These are phyloP conservation scores for Ceratocystis cacaofunesta DNA, from an alignment of 2,329 filamentous ascomycete species.

Conservation along the genomic window DNA sequence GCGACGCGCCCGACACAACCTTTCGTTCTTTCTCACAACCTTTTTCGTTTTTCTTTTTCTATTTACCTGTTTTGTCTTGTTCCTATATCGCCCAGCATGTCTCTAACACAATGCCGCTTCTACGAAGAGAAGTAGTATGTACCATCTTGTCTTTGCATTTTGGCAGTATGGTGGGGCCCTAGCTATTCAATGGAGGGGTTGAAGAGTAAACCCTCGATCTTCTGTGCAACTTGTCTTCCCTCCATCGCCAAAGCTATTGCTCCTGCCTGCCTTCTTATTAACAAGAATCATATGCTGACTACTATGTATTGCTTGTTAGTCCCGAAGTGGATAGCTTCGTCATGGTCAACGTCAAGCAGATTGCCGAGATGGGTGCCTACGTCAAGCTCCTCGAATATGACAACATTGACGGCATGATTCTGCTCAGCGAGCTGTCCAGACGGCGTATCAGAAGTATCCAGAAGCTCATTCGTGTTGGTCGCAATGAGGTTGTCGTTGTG, in stretches of 20 bases:
- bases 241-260: neutral
- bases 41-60: conserved; percentile 1
- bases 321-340: conserved; percentile 99
- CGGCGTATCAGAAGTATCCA: conserved; percentile 98
- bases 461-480: conserved; percentile 93
- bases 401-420: conserved; percentile 99
- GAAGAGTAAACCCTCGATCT: neutral
- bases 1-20: conserved; percentile 7
- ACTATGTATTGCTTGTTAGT: conserved; percentile 17
- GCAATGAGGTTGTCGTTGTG: conserved; percentile 97
- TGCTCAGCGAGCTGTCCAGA: conserved; percentile 92
- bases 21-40: neutral
- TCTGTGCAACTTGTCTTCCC: neutral
- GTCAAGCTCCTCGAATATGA: conserved; percentile 99
- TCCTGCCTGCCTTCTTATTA: too few relatives aligned
- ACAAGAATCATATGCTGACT: conserved; percentile 9
- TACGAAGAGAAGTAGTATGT: conserved; percentile 77
- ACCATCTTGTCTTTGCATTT: conserved; percentile 16
- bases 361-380: conserved; percentile 99
- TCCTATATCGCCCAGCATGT: conserved; percentile 52
- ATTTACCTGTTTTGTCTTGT: conserved; percentile 9
- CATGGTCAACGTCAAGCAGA: conserved; percentile 99
- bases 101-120: conserved; percentile 90
- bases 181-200: conserved; percentile 22
- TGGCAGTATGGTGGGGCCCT: neutral